phyloP scores from a whole-genome alignment of 2,329 filamentous ascomycete species.

The Aspergillus transmontanensis region DNA sequence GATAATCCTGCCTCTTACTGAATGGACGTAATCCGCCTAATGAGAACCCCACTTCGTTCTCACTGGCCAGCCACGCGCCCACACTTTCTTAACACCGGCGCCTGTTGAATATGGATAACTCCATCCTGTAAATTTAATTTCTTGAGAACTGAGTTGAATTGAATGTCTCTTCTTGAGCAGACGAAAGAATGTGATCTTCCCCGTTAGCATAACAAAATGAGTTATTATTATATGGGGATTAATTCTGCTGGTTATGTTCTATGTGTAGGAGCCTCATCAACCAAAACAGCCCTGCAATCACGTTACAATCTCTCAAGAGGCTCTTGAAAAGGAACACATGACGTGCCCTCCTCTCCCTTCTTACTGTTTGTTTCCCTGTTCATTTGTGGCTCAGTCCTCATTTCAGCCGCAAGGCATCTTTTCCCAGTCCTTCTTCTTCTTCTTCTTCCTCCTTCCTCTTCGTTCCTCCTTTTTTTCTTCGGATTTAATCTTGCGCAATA shows the following conservation, averaged over 20 bases:
- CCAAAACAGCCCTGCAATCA: background rate
- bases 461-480: constrained; percentile 4
- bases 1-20: background rate
- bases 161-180: background rate
- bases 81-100: constrained; percentile 2
- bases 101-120: background rate
- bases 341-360: constrained; percentile 1
- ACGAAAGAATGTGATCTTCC: background rate
- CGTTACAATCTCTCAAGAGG: background rate
- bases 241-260: background rate
- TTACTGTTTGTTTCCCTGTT: constrained; percentile 1
- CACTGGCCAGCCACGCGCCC: constrained; percentile 11
- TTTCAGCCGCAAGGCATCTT: constrained; percentile 18
- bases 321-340: constrained; percentile 2
- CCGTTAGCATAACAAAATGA: background rate
- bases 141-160: background rate
- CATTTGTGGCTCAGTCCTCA: constrained; percentile 7
- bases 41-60: constrained; percentile 1
- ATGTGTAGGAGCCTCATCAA: background rate
- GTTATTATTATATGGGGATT: background rate
- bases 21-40: background rate
- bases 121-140: background rate
- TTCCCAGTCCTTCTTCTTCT: background rate
- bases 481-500: background rate
- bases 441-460: constrained; percentile 3